Percentiles rank a stretch among this genome's conserved stretches.
These are phyloP conservation scores for Phaeolepiota aurea DNA, from an alignment of 768 basidiomycete species.

Conservation along the genomic window DNA sequence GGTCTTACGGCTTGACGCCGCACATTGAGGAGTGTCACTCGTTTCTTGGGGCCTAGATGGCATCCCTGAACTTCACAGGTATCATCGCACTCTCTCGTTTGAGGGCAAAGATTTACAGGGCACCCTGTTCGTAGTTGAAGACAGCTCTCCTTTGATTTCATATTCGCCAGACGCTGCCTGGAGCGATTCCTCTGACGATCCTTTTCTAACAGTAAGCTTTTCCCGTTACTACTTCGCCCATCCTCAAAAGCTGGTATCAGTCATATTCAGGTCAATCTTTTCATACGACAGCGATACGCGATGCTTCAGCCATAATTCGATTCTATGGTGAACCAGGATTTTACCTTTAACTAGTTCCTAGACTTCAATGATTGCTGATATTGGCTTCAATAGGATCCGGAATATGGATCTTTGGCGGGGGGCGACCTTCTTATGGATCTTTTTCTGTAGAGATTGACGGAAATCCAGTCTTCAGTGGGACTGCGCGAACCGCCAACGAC, in stretches of 20 bases:
- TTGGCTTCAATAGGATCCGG: slow-evolving; percentile 31
- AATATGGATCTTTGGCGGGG: slow-evolving; percentile 41
- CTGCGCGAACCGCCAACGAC: slow-evolving; percentile 19
- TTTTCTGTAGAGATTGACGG: slow-evolving; percentile 40
- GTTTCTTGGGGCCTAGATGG: slow-evolving; percentile 35
- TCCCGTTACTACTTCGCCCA: too few species aligned
- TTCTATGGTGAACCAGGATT: slow-evolving; percentile 42
- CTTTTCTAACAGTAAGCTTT: slow-evolving; percentile 25
- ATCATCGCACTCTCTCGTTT: slow-evolving; percentile 1
- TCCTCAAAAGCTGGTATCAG: too few species aligned
- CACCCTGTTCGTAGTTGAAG: slow-evolving; percentile 34
- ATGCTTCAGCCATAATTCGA: slow-evolving; percentile 39
- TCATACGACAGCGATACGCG: slow-evolving; percentile 32
- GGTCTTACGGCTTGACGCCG: background rate
- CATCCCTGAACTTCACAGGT: slow-evolving; percentile 36
- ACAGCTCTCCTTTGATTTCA: slow-evolving; percentile 44
- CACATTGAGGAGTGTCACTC: slow-evolving; percentile 8
- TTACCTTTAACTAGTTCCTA: slow-evolving; percentile 2
- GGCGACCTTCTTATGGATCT: slow-evolving; percentile 34
- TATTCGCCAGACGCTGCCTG: slow-evolving; percentile 44
- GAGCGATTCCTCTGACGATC: slow-evolving; percentile 33
- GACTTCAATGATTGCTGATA: background rate
- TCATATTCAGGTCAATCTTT: slow-evolving; percentile 35
- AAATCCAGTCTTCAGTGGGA: slow-evolving; percentile 21
- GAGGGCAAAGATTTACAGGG: background rate